phyloP scores from a whole-genome alignment of 1,284 basidiomycete genomes.

The Vanrija sp. region DNA sequence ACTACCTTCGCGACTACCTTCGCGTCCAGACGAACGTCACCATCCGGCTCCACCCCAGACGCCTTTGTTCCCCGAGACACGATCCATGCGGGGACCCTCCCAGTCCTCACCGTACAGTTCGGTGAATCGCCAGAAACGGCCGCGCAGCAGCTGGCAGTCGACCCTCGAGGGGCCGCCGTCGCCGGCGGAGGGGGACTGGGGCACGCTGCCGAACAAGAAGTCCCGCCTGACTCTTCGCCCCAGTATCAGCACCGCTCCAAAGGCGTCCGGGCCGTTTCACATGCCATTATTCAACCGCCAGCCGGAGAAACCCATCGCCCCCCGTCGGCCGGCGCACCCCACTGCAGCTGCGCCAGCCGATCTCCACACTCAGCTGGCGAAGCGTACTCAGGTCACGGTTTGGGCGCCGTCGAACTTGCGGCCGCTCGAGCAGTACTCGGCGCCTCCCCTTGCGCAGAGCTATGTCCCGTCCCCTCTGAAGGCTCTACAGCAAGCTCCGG shows the following conservation, averaged over 20 bases:
- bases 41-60: too few species aligned
- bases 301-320: not conserved
- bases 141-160: too few species aligned
- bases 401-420: slow-evolving; percentile 2
- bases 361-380: not conserved
- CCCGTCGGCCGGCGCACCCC: not conserved
- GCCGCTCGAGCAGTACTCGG: too few species aligned
- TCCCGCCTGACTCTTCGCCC: slow-evolving; percentile 3
- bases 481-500: not conserved
- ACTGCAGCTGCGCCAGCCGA: not conserved
- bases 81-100: too few species aligned
- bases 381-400: not conserved
- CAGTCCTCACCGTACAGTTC: too few species aligned
- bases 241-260: not conserved
- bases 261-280: not conserved
- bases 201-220: not conserved
- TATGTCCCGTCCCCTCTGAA: not conserved
- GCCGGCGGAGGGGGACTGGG: not conserved
- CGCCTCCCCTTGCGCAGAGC: too few species aligned
- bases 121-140: too few species aligned
- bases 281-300: not conserved
- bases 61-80: too few species aligned
- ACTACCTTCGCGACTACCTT: too few species aligned
- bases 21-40: too few species aligned
- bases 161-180: too few species aligned